Conservation (phyloP, 73 alveolate genomes). For the Uronychia binucleata region DNA sequence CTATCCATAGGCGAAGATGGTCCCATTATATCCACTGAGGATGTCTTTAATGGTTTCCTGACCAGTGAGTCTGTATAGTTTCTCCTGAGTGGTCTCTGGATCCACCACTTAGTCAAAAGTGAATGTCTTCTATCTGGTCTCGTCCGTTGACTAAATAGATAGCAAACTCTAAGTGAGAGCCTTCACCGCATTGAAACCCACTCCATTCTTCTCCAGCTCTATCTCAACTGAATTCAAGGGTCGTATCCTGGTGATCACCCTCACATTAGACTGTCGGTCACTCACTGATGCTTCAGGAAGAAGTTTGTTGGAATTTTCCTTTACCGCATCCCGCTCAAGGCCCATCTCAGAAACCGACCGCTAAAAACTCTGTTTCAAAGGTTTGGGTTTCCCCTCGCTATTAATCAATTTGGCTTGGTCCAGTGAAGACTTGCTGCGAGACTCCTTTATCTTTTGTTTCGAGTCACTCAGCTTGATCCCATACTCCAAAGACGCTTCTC, state of each 20-base stretch:
- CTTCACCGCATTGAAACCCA: background rate
- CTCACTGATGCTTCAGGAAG: too few species aligned
- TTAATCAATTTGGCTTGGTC: background rate
- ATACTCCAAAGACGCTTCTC: background rate
- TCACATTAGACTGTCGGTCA: too few species aligned
- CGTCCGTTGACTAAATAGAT: slow-evolving; percentile 6
- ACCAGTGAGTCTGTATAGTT: slow-evolving; percentile 77
- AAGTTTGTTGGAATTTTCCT: too few species aligned
- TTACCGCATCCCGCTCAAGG: too few species aligned
- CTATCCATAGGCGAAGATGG: slow-evolving; percentile 94
- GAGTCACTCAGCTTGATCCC: background rate
- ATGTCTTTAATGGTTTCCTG: slow-evolving; percentile 72
- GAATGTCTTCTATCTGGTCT: slow-evolving; percentile 23
- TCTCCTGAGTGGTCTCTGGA: slow-evolving; percentile 72
- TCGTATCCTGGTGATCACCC: slow-evolving; percentile 69
- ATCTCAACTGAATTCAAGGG: slow-evolving; percentile 68
- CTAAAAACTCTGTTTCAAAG: background rate
- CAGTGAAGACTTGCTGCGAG: background rate
- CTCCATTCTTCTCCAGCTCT: background rate
- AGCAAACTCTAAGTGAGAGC: background rate
- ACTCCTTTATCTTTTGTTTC: background rate
- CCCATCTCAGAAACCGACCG: background rate
- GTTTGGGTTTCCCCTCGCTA: background rate
- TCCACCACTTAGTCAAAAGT: slow-evolving; percentile 83
- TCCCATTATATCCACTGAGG: slow-evolving; percentile 62